Evolutionary conservation across 1,139 yeast genomes (phyloP), one percentile per base, ranked within the genome.

Genomic region (Scheffersomyces segobiensis): DNA sequence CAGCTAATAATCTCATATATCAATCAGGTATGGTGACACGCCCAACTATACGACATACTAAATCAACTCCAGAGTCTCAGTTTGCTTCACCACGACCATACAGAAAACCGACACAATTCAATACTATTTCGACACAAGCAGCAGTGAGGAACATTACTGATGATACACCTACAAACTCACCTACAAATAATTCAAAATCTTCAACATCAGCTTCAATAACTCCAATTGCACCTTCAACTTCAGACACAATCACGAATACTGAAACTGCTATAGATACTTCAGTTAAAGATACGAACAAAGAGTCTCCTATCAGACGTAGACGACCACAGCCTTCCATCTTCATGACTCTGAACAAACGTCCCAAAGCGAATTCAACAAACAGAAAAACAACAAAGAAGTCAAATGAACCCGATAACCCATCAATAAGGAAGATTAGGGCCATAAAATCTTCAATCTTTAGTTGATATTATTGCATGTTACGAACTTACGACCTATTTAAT

Each of bases 401-500:
- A 26, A n/a, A 50, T 47, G 3, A 47, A 57, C 7, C 46, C 53
- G n/a, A 57, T 52, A 20, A 48, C 55, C n/a, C 52, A 51, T n/a
- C 54, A 46, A 42, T 58, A 53, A 18, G 60, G 56, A 5, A 61
- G 52, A 64, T 71, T 14, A 74, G 70, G 59, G 62, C 71, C 24
- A 65, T 72, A 19, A 69, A 66, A 56, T 77, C 80, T 12, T 75
- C 80, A 49, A 71, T 76, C 52, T 77, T 76, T 60, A 69, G 69
- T 55, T 70, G 62, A 60, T 2, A n/a, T n/a, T 8, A 32, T 8
- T 32, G 17, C 42, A 5, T 24, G 26, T 32, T 32, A 32, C 42
- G 42, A 32, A 32, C 12, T 32, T 32, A 32, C 42, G 42, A 32
- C 12, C 42, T 32, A 32, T 32, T 32, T 32, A 32, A 32, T 32